Conservation (phyloP, 2,329 filamentous ascomycete genomes). For the Hirsutella thompsonii region DNA sequence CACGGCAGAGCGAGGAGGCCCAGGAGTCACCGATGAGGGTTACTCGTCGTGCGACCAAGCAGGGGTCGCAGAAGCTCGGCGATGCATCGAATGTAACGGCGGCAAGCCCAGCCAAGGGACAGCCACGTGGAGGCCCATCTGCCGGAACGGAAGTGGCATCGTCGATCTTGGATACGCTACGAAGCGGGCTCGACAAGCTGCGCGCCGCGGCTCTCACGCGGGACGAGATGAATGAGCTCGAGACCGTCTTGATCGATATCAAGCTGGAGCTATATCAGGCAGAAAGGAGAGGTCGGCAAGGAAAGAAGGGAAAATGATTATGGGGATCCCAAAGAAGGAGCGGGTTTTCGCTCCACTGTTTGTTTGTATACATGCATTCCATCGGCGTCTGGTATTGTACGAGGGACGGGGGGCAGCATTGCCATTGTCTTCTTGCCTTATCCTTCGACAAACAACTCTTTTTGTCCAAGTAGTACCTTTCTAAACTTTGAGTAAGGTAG, state of each 20-base stretch:
- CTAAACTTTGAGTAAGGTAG: too few species aligned
- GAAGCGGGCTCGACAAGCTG: slow-evolving; percentile 39
- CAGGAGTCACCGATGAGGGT: slow-evolving; percentile 4
- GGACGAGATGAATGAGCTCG: slow-evolving; percentile 55
- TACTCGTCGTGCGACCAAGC: neutral
- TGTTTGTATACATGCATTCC: too few species aligned
- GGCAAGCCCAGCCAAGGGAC: slow-evolving; percentile 2
- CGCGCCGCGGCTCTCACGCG: slow-evolving; percentile 46
- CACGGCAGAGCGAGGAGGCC: slow-evolving; percentile 16
- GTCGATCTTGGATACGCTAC: slow-evolving; percentile 19
- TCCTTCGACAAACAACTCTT: too few species aligned
- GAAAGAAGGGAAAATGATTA: neutral
- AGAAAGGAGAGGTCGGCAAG: slow-evolving; percentile 38
- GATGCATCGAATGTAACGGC: slow-evolving; percentile 1
- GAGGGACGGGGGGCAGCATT: too few species aligned
- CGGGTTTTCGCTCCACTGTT: too few species aligned
- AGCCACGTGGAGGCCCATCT: slow-evolving; percentile 3
- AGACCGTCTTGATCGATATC: slow-evolving; percentile 70
- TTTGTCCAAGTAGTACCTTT: too few species aligned
- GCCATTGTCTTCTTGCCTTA: too few species aligned
- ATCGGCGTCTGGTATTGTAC: too few species aligned
- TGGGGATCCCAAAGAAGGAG: too few species aligned
- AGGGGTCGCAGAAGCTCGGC: neutral
- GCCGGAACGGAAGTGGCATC: slow-evolving; percentile 6
- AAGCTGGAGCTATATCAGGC: slow-evolving; percentile 62